phyloP scores from a whole-genome alignment of 768 basidiomycete species.

The Cubamyces lactineus region DNA sequence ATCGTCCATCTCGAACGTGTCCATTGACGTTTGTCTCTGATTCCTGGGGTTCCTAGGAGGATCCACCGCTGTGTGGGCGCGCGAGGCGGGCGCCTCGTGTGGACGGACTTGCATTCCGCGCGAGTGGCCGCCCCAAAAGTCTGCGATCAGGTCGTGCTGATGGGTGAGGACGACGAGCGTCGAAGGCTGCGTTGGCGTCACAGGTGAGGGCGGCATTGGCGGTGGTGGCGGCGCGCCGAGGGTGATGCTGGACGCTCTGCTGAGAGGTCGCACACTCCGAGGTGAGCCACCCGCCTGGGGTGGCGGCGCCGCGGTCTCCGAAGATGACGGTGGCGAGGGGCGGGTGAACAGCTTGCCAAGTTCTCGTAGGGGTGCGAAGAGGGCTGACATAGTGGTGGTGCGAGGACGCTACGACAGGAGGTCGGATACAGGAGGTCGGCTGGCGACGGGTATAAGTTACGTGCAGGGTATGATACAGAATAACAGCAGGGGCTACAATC shows the following conservation, averaged over 20 bases:
- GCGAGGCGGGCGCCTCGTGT: neutral
- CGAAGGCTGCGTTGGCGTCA: neutral
- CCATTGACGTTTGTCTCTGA: neutral
- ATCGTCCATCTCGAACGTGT: neutral
- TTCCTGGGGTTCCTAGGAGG: neutral
- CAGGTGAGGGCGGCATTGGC: neutral
- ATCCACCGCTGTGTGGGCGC: neutral
- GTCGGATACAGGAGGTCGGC: constrained; percentile 8
- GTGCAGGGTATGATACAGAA: constrained; percentile 4
- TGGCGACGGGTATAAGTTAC: constrained; percentile 7
- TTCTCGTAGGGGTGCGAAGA: neutral
- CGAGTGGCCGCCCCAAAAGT: constrained; percentile 12
- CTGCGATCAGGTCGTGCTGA: constrained; percentile 10
- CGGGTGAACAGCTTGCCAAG: neutral
- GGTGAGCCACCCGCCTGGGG: neutral
- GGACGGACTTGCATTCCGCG: neutral
- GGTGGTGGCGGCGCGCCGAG: neutral
- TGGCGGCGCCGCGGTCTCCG: neutral
- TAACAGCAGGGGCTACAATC: neutral
- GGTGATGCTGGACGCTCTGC: constrained; percentile 4
- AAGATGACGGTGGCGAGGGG: neutral
- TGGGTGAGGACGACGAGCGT: neutral
- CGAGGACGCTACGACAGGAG: neutral
- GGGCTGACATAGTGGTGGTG: neutral
- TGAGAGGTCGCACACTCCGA: neutral